Percentiles rank a stretch among this genome's conserved stretches.
Conservation (phyloP, 768 basidiomycete species). For the Grammothele lineata region DNA sequence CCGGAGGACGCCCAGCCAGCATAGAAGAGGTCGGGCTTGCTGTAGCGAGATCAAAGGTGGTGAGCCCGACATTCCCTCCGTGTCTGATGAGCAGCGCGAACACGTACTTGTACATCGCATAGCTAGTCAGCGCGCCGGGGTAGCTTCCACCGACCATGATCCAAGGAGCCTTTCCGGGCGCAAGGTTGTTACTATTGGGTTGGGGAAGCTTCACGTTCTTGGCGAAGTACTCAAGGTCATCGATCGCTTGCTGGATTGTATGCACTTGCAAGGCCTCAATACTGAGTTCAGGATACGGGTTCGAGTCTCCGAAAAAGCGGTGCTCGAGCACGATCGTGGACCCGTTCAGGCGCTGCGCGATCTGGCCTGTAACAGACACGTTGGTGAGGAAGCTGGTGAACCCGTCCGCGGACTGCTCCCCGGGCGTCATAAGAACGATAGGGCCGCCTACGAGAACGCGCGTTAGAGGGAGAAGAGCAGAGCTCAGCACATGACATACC, state of each 20-base stretch:
- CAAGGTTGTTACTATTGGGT: constrained; percentile 50
- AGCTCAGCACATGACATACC: constrained; percentile 14
- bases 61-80: too few species aligned
- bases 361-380: constrained; percentile 50
- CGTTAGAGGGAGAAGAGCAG: background rate
- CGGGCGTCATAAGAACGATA: constrained; percentile 60
- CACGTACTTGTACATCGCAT: constrained; percentile 60
- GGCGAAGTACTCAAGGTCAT: constrained; percentile 65
- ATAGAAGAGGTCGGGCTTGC: constrained; percentile 51
- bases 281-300: constrained; percentile 56
- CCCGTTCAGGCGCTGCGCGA: constrained; percentile 60
- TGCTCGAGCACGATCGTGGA: constrained; percentile 65
- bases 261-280: constrained; percentile 51
- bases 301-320: constrained; percentile 68
- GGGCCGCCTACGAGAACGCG: constrained; percentile 42
- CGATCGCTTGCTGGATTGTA: constrained; percentile 67
- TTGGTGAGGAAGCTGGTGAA: constrained; percentile 53
- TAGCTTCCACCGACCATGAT: constrained; percentile 36
- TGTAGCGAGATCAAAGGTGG: constrained; percentile 23
- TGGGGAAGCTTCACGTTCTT: constrained; percentile 60
- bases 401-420: constrained; percentile 51
- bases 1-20: constrained; percentile 59
- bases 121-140: constrained; percentile 42
- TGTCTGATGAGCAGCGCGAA: too few species aligned
- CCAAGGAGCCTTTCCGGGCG: constrained; percentile 43